Percentiles rank a stretch among this genome's conserved stretches.
These are phyloP conservation scores for Smithsoniella earleae DNA, from an alignment of 163 green algal genomes.

Conservation along the genomic window DNA sequence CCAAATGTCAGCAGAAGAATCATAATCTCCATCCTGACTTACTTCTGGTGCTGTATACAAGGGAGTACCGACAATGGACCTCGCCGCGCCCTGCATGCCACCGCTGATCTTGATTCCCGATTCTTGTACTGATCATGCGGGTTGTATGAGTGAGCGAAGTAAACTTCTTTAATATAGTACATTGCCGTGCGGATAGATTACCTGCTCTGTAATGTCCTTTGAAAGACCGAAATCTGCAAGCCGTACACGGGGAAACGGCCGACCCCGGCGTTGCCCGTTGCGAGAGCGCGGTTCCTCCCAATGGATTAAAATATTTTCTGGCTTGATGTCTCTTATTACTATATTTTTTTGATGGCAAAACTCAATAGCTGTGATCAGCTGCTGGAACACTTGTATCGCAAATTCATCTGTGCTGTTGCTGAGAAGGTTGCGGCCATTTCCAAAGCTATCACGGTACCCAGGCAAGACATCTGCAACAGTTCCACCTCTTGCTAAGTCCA, in stretches of 20 bases:
- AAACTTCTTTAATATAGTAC: too few species aligned
- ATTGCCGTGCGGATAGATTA: background rate
- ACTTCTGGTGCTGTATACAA: background rate
- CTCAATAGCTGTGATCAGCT: constrained; percentile 59
- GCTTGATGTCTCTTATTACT: constrained; percentile 72
- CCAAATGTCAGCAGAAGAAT: background rate
- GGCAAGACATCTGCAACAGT: background rate
- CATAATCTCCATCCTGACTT: too few species aligned
- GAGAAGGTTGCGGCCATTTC: background rate
- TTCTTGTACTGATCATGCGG: too few species aligned
- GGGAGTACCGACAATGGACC: background rate
- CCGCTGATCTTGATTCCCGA: too few species aligned
- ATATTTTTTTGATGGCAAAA: constrained; percentile 65
- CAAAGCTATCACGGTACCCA: background rate
- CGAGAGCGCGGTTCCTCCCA: too few species aligned
- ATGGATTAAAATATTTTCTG: constrained; percentile 26
- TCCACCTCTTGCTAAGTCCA: background rate
- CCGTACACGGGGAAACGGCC: background rate
- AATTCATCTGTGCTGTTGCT: background rate
- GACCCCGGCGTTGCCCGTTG: too few species aligned
- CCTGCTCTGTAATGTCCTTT: background rate
- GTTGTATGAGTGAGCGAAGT: too few species aligned
- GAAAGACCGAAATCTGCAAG: background rate
- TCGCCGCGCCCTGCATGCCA: background rate
- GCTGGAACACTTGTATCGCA: background rate